These are phyloP conservation scores for Hypoxylon lienhwacheense DNA, from an alignment of 495 filamentous ascomycete species.

Conservation along the genomic window DNA sequence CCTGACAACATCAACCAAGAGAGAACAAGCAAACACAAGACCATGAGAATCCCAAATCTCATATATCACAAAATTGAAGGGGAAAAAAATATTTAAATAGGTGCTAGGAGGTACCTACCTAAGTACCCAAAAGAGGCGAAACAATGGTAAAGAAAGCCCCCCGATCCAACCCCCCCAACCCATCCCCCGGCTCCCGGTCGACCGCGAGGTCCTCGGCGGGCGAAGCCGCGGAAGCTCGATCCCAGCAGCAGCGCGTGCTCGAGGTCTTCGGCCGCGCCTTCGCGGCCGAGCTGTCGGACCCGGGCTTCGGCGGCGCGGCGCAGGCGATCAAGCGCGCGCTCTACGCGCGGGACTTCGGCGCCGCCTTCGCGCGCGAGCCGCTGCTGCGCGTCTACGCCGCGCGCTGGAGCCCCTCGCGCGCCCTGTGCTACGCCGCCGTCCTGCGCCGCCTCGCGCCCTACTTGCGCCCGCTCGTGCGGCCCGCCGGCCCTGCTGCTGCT, in stretches of 20 bases:
- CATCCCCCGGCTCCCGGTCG: conserved; percentile 7
- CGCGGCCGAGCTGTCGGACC: conserved; percentile 42
- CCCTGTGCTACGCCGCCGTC: conserved; percentile 74
- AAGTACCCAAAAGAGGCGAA: background rate
- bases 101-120: background rate
- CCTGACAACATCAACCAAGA: too few species aligned
- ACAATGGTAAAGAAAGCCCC: conserved; percentile 19
- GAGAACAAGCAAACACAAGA: too few species aligned
- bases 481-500: too few species aligned
- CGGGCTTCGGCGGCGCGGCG: conserved; percentile 51
- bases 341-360: conserved; percentile 78
- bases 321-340: conserved; percentile 83
- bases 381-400: conserved; percentile 78
- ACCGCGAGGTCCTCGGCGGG: background rate
- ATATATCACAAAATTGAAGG: too few species aligned
- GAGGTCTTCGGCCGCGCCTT: conserved; percentile 73
- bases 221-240: conserved; percentile 32
- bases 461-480: conserved; percentile 38
- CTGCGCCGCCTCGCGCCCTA: conserved; percentile 55
- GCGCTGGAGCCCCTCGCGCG: conserved; percentile 81
- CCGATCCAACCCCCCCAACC: conserved; percentile 11
- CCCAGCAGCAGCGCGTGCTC: conserved; percentile 77
- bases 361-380: conserved; percentile 71
- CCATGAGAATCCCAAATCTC: too few species aligned
- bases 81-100: background rate